Conservation (phyloP, 768 basidiomycete species). For the Boletus rubropictus region DNA sequence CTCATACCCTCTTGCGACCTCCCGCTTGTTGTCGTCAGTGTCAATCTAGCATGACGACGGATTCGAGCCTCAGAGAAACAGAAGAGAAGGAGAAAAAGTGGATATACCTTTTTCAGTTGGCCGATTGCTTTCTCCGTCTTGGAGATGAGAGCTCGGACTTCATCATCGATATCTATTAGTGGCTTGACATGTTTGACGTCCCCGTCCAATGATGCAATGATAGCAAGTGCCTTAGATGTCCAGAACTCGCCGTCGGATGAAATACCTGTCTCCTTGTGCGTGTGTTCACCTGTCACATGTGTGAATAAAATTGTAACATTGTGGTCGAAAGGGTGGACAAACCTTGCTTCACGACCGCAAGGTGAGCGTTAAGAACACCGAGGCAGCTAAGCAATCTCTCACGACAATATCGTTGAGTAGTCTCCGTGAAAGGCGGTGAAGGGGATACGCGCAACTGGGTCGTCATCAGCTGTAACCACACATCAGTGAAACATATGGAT, state of each 20-base stretch:
- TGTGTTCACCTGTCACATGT: slow-evolving; percentile 36
- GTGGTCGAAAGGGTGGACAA: slow-evolving; percentile 5
- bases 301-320: slow-evolving; percentile 3
- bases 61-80: neutral
- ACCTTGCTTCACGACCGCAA: slow-evolving; percentile 49
- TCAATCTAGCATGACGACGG: slow-evolving; percentile 3
- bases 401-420: slow-evolving; percentile 60
- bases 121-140: slow-evolving; percentile 40
- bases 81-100: neutral
- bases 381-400: slow-evolving; percentile 66
- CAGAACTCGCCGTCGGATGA: slow-evolving; percentile 75
- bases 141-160: slow-evolving; percentile 41
- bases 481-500: neutral
- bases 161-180: slow-evolving; percentile 50
- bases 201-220: slow-evolving; percentile 50
- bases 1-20: slow-evolving; percentile 55
- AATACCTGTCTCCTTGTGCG: slow-evolving; percentile 50
- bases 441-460: slow-evolving; percentile 51
- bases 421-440: slow-evolving; percentile 67
- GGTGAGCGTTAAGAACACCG: slow-evolving; percentile 63
- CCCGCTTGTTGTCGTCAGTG: slow-evolving; percentile 12
- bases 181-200: slow-evolving; percentile 63
- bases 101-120: slow-evolving; percentile 42
- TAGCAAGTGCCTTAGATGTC: slow-evolving; percentile 60
- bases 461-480: neutral